phyloP scores from a whole-genome alignment of 192 early-diverging fungal species.

The Coemansia sp. region DNA sequence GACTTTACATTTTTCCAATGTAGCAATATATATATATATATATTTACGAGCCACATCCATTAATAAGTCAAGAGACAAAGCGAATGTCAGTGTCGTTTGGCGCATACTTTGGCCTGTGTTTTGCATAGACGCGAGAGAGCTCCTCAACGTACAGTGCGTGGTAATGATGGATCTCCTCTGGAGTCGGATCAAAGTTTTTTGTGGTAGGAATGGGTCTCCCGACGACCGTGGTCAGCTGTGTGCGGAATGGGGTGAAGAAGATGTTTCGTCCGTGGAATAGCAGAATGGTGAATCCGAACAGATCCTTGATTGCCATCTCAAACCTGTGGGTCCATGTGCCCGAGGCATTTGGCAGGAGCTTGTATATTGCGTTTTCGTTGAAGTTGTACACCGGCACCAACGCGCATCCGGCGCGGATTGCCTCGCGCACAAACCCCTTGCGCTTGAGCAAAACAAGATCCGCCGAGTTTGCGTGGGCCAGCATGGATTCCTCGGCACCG shows the following conservation, averaged over 20 bases:
- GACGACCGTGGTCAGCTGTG: constrained; percentile 45
- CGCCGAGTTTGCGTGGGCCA: constrained; percentile 61
- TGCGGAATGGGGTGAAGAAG: constrained; percentile 63
- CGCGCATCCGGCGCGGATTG: constrained; percentile 73
- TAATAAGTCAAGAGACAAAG: constrained; percentile 28
- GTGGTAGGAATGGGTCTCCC: constrained; percentile 41
- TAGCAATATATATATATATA: background rate
- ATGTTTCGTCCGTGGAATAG: constrained; percentile 84
- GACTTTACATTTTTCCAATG: constrained; percentile 2
- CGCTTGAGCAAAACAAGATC: constrained; percentile 78
- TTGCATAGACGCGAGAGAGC: constrained; percentile 38
- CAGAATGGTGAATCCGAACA: constrained; percentile 71
- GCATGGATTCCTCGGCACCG: constrained; percentile 82
- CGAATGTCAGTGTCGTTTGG: constrained; percentile 28
- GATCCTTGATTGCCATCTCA: constrained; percentile 70
- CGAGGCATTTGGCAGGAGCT: constrained; percentile 68
- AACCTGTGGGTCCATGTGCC: constrained; percentile 66
- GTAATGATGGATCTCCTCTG: constrained; percentile 29
- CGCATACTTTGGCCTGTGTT: constrained; percentile 47
- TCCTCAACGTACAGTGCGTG: constrained; percentile 46
- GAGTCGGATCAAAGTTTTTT: constrained; percentile 26
- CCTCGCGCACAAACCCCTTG: constrained; percentile 88
- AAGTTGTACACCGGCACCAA: constrained; percentile 90
- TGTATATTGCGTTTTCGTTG: constrained; percentile 91
- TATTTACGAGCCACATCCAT: background rate